Base-by-base conservation (phyloP, 2,329 filamentous ascomycete species). In the Sarocladiaceae sp. region DNA sequence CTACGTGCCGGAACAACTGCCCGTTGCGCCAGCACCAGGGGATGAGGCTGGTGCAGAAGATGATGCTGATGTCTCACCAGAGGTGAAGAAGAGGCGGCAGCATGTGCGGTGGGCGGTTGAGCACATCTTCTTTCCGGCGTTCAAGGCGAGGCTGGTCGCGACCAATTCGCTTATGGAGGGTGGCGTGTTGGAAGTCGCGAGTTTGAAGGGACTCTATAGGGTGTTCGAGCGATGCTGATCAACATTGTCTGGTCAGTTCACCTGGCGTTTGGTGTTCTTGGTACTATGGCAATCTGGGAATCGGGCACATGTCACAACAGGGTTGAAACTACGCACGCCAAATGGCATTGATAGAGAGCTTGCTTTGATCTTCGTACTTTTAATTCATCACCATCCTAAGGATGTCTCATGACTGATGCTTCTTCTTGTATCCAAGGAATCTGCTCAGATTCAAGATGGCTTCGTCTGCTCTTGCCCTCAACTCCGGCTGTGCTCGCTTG, bases 181-280 rank as follows among this genome's bases (percentile, higher is more conserved):
- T 0, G 80, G 76, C 8, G 83, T 96, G 11, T 72, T 96, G 44
- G 93, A 99, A 69, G 83, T 96, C 47, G 93, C 94, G 2, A 90
- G 95, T 71, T 69, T 97, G 54, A 97, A 96, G 68, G 91, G 92
- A 0, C 66, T 99, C 53, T 99, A 99, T 68, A 77, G 89, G 42
- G 92, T 97, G 2, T 99, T 99, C 75, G 94, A 99, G 71, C 76
- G 94, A 52, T 97, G 94, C 67, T 97, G 68, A 80, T 5, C n/a
- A n/a, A n/a, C n/a, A n/a, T n/a, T n/a, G n/a, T n/a, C n/a, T n/a
- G n/a, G n/a, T n/a, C n/a, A n/a, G n/a, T n/a, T n/a, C n/a, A n/a
- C n/a, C n/a, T n/a, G n/a, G n/a, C n/a, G n/a, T n/a, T n/a, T n/a
- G n/a, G n/a, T n/a, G n/a, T n/a, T n/a, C n/a, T n/a, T n/a, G n/a